These are phyloP conservation scores for Aspergillus ustus DNA, from an alignment of 2,329 filamentous ascomycete genomes.

Conservation along the genomic window DNA sequence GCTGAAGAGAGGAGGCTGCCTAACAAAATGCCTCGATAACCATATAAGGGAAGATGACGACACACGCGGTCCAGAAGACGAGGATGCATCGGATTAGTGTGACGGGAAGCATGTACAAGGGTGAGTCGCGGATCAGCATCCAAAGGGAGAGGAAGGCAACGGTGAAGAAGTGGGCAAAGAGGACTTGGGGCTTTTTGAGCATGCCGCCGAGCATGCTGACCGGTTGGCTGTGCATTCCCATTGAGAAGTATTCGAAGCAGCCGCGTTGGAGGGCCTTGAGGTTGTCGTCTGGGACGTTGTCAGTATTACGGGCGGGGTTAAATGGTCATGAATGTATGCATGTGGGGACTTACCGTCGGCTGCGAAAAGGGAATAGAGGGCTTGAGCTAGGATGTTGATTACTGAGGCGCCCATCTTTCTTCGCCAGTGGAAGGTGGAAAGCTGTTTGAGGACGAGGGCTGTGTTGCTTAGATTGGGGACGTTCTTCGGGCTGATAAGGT, in stretches of 20 bases:
- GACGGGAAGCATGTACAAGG: conserved; percentile 63
- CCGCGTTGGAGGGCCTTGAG: conserved; percentile 82
- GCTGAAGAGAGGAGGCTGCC: background rate
- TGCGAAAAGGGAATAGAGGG: conserved; percentile 88
- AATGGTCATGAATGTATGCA: background rate
- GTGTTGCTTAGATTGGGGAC: conserved; percentile 74
- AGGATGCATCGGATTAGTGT: conserved; percentile 67
- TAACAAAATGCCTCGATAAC: conserved; percentile 64
- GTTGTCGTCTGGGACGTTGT: conserved; percentile 58
- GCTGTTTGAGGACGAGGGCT: conserved; percentile 66
- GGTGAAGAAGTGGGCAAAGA: conserved; percentile 92
- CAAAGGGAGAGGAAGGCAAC: conserved; percentile 90
- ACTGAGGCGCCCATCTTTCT: conserved; percentile 82
- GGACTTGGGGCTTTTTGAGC: conserved; percentile 73
- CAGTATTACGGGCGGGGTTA: background rate
- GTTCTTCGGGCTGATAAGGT: conserved; percentile 70
- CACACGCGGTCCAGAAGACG: conserved; percentile 78
- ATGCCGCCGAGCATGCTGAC: conserved; percentile 81
- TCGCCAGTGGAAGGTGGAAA: conserved; percentile 81
- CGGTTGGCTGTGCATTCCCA: conserved; percentile 75
- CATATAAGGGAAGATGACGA: conserved; percentile 83
- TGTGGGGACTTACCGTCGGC: conserved; percentile 62
- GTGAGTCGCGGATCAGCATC: conserved; percentile 60
- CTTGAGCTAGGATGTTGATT: conserved; percentile 97
- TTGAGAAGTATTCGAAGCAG: conserved; percentile 91